Evolutionary conservation across 2,329 filamentous ascomycete species (phyloP), one percentile per base, ranked within the genome.

Genomic region (Cladorrhinum sp.): DNA sequence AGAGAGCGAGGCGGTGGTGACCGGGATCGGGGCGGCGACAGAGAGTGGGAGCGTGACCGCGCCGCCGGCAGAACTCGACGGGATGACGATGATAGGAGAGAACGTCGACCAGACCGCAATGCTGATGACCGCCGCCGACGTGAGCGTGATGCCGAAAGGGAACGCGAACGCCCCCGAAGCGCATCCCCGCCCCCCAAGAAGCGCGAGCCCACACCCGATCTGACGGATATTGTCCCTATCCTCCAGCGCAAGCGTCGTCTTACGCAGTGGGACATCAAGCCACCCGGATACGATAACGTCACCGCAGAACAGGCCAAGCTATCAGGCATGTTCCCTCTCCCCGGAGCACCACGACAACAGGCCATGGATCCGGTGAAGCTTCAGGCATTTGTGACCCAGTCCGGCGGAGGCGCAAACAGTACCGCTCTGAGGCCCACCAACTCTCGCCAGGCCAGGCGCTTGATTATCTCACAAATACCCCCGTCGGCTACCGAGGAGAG

Each of bases 251-350:
- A 93, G 81, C 89, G 96, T 68, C 89, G 95, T 62, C 80, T 99
- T 81, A 98, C 93, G 36, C 96, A 99, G 76, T 99, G 95, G 95
- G 96, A 99, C 74, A 97, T 99, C 75, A 99, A 99, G 79, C 95
- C 95, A 5, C 91, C 92, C 16, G 94, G 95, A 50, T 99, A 99
- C 72, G 96, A 99, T 73, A 96, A 95, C 75, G 94, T 99, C 66
- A 97, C 95, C 2, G 92, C 95, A 21, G 96, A 99, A 76, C 96
- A 99, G 75, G 96, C 95, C 55, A 99, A 99, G 80, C 83, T 99
- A 50, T 99, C 96, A 67, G 89, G 94, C 79, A 97, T 99, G 95
- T 99, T 99, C 80, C 93, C 96, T 63, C 86, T 99, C 51, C 95
- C 95, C 2, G 95, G 95, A 66, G 95, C 95, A 64, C 95, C 95